Evolutionary conservation across 441 rosid genomes (phyloP).

Genomic region (Hura crepitans): DNA sequence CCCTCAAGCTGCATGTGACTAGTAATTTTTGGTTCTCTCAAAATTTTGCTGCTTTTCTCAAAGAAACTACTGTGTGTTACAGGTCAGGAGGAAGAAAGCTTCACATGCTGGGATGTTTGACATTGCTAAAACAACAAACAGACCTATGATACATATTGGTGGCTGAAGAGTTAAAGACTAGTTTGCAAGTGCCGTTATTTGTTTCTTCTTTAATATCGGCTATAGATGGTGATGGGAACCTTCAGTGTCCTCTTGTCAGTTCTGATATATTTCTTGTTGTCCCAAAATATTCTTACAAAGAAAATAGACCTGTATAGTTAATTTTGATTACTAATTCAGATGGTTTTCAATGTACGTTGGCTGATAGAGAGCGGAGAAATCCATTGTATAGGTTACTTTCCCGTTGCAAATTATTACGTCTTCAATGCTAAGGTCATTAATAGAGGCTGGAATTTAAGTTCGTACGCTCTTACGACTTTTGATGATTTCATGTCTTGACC

Average conservation of each 20-base stretch:
- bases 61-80: conserved; percentile 21
- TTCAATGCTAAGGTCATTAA: no score
- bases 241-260: neutral
- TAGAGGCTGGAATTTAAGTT: no score
- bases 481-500: no score
- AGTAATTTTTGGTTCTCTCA: neutral
- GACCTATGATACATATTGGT: conserved; percentile 95
- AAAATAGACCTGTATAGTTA: no score
- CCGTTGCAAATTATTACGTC: no score
- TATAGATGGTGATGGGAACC: neutral
- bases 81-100: conserved; percentile 90
- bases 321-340: no score
- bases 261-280: neutral
- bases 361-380: no score
- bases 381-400: no score
- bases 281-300: no score
- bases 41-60: neutral
- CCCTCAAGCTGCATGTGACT: neutral
- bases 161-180: conserved; percentile 41
- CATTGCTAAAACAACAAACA: conserved; percentile 80
- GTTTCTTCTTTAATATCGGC: neutral
- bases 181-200: neutral
- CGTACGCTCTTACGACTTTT: no score
- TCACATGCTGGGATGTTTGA: conserved; percentile 95
- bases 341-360: no score